Evolutionary conservation across 2,329 filamentous ascomycete genomes (phyloP).

Genomic region (Colletotrichum brevisporum): DNA sequence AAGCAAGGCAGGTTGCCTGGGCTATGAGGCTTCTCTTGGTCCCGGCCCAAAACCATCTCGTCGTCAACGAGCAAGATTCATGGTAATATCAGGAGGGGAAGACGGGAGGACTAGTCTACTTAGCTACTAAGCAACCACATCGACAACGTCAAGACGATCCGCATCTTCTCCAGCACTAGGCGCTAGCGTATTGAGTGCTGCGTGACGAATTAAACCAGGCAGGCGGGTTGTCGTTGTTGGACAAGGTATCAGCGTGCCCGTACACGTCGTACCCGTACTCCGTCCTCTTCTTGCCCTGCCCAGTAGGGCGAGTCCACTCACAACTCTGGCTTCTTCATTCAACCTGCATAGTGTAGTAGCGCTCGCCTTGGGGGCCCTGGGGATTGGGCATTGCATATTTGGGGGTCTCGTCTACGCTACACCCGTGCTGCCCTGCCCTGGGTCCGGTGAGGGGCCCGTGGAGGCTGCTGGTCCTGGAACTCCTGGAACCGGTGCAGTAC

Average conservation of each 20-base stretch:
- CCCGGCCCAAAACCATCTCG: neutral
- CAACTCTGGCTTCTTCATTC: constrained; percentile 11
- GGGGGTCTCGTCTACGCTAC: neutral
- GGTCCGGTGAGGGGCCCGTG: constrained; percentile 1
- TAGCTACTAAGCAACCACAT: constrained; percentile 11
- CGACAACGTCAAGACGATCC: constrained; percentile 23
- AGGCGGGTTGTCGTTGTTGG: constrained; percentile 19
- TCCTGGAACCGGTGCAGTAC: neutral
- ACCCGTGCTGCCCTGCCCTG: neutral
- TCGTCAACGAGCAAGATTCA: neutral
- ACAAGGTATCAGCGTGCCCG: constrained; percentile 19
- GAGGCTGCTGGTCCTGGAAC: constrained; percentile 13
- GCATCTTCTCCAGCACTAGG: constrained; percentile 16
- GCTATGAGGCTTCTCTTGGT: neutral
- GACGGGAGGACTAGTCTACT: neutral
- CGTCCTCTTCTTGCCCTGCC: constrained; percentile 14
- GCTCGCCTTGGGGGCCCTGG: constrained; percentile 13
- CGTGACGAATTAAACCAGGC: constrained; percentile 28
- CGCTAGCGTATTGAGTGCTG: constrained; percentile 11
- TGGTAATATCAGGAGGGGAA: neutral
- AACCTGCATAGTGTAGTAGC: neutral
- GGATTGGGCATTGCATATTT: neutral
- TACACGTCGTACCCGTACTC: constrained; percentile 23
- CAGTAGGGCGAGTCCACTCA: constrained; percentile 34
- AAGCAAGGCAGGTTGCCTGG: constrained; percentile 27